Conservation (phyloP, 2,329 filamentous ascomycete species). For the Penicillium polonicum region DNA sequence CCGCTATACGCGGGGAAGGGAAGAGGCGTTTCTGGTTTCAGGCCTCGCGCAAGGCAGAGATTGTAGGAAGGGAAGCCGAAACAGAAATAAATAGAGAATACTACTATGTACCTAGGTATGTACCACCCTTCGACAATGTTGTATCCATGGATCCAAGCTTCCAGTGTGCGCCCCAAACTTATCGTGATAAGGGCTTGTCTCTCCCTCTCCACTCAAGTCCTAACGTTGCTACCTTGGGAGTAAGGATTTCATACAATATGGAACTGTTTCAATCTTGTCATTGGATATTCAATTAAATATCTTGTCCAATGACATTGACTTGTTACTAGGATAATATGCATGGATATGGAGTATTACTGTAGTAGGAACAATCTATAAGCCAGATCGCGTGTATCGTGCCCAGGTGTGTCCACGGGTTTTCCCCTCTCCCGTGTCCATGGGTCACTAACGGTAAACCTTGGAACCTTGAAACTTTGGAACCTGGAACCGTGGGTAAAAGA, state of each 20-base stretch:
- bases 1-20: slow-evolving; percentile 9
- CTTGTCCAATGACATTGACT: neutral
- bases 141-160: neutral
- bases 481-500: no score
- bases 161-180: slow-evolving; percentile 2
- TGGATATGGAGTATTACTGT: neutral
- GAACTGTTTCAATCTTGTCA: neutral
- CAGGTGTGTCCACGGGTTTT: neutral
- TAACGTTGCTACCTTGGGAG: slow-evolving; percentile 1
- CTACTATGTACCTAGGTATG: neutral
- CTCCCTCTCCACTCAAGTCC: neutral
- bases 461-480: neutral
- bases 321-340: neutral
- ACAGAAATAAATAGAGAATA: no score
- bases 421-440: neutral
- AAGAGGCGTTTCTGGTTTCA: slow-evolving; percentile 10
- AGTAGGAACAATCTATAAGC: neutral
- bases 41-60: slow-evolving; percentile 3
- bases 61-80: neutral
- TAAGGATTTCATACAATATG: neutral
- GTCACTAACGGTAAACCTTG: neutral
- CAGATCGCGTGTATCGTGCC: slow-evolving; percentile 1
- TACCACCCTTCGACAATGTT: neutral
- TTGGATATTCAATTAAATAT: neutral
- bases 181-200: slow-evolving; percentile 3